Base-by-base conservation (phyloP, 2,329 filamentous ascomycete species). In the Simplicillium sp. region DNA sequence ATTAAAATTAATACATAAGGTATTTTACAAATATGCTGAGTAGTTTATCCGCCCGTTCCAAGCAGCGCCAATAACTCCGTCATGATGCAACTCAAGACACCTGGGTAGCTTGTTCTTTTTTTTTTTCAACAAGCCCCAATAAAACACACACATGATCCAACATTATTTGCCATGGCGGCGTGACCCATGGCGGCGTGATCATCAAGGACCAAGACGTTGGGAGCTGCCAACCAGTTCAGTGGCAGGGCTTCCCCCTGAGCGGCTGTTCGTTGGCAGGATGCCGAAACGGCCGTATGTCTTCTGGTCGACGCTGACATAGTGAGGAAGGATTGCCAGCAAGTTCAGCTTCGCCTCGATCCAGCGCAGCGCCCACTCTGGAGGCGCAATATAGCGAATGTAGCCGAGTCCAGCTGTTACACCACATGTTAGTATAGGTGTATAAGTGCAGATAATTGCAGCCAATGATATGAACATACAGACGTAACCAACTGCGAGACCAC, bases 261-360 rank as follows among this genome's bases (percentile, higher is more conserved):
- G 56, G 41, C 61, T 57, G 33, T 53, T 68, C 2, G 78, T 73
- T 3, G 89, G 90, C 42, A 97, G 67, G 12, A 96, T 84, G 2
- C 90, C 90, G 53, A 94, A 96, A 40, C 90, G 75, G 7, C 90
- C 90, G 54, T 90, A 95, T 6, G 87, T 95, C 71, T 95, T 96
- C 62, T 95, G 89, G 55, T 97, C 90, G 13, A 96, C 82, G 42
- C 86, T 94, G 37, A 97, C 84, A 54, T 95, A 97, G 62, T 94
- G 87, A 35, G 90, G 90, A 18, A 97, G 65, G 44, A 87, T 74
- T 15, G 80, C 85, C 16, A 95, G 70, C 9, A 97, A 71, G 55
- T 94, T 92, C 44, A 97, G 66, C 58, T 90, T 94, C 14, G 77
- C 78, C 64, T 98, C 92, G 41, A 96, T 73, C 80, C 84, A 97